phyloP scores from a whole-genome alignment of 768 basidiomycete species.

The Mycena sanguinolenta region DNA sequence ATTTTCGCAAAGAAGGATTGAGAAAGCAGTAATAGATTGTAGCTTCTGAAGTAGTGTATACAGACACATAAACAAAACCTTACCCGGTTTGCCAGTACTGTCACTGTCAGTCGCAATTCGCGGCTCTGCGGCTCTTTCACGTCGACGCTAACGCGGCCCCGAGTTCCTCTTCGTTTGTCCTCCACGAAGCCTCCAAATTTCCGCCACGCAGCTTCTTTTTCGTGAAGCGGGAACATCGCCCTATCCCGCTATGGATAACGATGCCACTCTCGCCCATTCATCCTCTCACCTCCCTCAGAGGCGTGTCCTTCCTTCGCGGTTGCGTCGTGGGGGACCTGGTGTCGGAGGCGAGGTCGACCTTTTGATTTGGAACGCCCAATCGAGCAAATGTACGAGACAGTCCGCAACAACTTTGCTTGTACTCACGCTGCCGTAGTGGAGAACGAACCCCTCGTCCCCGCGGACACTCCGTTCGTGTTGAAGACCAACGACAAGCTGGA shows the following conservation, averaged over 20 bases:
- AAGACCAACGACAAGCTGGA: conserved; percentile 75
- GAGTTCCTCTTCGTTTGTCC: conserved; percentile 7
- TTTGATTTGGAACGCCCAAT: conserved; percentile 87
- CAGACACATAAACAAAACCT: too few species aligned
- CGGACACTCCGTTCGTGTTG: conserved; percentile 74
- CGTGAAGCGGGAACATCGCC: conserved; percentile 22
- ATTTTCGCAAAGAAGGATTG: conserved; percentile 44
- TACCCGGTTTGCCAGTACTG: too few species aligned
- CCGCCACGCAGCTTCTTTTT: conserved; percentile 10
- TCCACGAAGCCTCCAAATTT: conserved; percentile 14
- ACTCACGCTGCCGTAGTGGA: conserved; percentile 64
- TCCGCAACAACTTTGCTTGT: conserved; percentile 29
- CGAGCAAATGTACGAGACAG: conserved; percentile 73
- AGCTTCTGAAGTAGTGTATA: too few species aligned
- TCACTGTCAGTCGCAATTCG: neutral
- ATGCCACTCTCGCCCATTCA: conserved; percentile 50
- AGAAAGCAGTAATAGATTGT: too few species aligned
- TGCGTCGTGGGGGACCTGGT: conserved; percentile 84
- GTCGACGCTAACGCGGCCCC: conserved; percentile 10
- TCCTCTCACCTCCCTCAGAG: conserved; percentile 67
- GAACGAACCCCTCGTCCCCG: conserved; percentile 78
- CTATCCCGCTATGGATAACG: conserved; percentile 51
- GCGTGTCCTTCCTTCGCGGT: conserved; percentile 86
- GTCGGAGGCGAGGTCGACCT: conserved; percentile 86
- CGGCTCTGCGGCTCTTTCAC: conserved; percentile 13